Conservation (phyloP, 2,329 filamentous ascomycete genomes). For the Aspergillus sp. region DNA sequence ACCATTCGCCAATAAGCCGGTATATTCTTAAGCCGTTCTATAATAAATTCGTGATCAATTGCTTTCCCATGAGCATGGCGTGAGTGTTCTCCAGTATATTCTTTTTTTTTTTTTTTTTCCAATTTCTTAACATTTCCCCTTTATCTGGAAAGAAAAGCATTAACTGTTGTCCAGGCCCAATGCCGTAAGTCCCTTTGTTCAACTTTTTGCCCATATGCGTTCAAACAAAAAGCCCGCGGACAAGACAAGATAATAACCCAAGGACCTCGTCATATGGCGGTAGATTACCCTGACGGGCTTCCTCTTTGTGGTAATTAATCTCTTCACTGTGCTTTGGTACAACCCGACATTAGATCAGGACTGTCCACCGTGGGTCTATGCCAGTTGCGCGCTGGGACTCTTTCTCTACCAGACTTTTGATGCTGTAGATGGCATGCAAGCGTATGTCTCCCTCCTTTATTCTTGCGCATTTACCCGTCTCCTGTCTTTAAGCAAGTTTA, state of each 20-base stretch:
- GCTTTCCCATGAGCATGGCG: conserved; percentile 94
- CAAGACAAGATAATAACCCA: conserved; percentile 7
- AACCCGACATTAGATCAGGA: conserved; percentile 89
- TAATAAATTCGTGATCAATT: conserved; percentile 84
- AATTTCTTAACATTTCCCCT: too few relatives aligned
- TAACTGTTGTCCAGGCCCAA: conserved; percentile 35
- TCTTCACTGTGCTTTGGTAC: conserved; percentile 90
- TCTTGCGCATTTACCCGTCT: not conserved
- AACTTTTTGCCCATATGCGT: not conserved
- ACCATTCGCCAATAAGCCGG: conserved; percentile 80
- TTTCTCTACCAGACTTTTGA: conserved; percentile 99
- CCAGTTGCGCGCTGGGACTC: conserved; percentile 77
- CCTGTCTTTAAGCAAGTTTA: not conserved
- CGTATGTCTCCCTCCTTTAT: conserved; percentile 48
- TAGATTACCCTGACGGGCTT: conserved; percentile 86
- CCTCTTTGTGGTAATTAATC: conserved; percentile 77
- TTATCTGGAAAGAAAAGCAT: too few relatives aligned
- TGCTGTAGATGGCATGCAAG: conserved; percentile 88
- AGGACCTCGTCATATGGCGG: conserved; percentile 3
- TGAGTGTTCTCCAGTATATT: conserved; percentile 33
- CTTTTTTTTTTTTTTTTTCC: too few relatives aligned
- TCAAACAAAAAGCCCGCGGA: not conserved
- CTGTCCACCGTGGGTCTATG: conserved; percentile 92
- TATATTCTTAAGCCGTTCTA: conserved; percentile 98
- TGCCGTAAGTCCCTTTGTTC: conserved; percentile 31